phyloP scores from a whole-genome alignment of 169 alveolate species.

The Plasmodium malariae region DNA sequence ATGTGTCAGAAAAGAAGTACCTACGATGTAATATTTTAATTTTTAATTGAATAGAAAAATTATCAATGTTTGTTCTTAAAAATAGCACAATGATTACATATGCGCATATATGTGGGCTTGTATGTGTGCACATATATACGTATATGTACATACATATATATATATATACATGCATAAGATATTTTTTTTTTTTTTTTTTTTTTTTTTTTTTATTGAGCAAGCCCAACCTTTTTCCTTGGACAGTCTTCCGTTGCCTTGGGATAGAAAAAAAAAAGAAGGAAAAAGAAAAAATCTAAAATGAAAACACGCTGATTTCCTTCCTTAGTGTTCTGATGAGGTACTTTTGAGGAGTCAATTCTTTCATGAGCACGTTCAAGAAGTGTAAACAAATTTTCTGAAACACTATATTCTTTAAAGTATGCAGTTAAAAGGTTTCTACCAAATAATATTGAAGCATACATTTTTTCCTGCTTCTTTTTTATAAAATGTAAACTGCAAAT shows the following conservation, averaged over 20 bases:
- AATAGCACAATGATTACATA: too few species aligned
- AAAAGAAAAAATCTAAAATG: conserved; percentile 41
- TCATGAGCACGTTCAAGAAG: neutral
- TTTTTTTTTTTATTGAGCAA: neutral
- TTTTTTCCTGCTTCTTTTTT: conserved; percentile 40
- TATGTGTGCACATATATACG: neutral
- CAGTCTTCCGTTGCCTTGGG: neutral
- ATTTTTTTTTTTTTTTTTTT: conserved; percentile 5
- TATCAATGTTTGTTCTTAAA: too few species aligned
- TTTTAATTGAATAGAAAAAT: too few species aligned
- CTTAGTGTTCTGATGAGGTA: neutral
- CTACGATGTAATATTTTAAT: too few species aligned
- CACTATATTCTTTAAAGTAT: conserved; percentile 19
- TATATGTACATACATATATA: conserved; percentile 4
- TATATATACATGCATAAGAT: neutral
- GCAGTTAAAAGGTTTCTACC: conserved; percentile 17
- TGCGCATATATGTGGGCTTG: too few species aligned
- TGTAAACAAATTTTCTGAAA: neutral
- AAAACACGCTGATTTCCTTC: neutral
- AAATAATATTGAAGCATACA: neutral
- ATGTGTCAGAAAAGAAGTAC: too few species aligned
- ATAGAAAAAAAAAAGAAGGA: conserved; percentile 55
- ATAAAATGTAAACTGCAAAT: conserved; percentile 49
- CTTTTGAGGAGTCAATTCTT: neutral
- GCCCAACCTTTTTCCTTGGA: conserved; percentile 5